Conservation (phyloP, 2,329 filamentous ascomycete species). For the Myriosclerotinia scirpicola region DNA sequence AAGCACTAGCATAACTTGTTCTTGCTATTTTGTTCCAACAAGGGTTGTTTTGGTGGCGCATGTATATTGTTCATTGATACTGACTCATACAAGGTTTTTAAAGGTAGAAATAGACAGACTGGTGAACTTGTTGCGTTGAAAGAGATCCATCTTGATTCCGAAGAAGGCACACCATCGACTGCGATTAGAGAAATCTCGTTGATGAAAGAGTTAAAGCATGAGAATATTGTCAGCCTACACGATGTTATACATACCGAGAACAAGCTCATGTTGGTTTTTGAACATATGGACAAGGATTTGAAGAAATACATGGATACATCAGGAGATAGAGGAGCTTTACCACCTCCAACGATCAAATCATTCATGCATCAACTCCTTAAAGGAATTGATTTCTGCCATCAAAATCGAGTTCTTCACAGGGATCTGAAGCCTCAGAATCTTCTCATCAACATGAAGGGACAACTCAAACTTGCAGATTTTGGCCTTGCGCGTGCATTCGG, state of each 20-base stretch:
- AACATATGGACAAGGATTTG: constrained; percentile 97
- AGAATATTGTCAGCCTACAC: constrained; percentile 95
- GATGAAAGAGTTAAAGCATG: constrained; percentile 99
- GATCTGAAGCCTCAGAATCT: constrained; percentile 97
- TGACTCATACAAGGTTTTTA: constrained; percentile 73
- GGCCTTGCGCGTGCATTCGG: constrained; percentile 92
- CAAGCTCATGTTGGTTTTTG: constrained; percentile 99
- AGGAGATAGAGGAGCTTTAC: constrained; percentile 84
- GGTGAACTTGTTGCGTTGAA: constrained; percentile 96
- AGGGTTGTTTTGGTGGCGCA: background rate
- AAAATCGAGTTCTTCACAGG: constrained; percentile 92
- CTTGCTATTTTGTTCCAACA: background rate
- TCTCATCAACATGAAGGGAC: constrained; percentile 87
- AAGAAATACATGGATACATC: constrained; percentile 98
- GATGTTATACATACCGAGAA: constrained; percentile 99
- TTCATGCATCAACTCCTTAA: constrained; percentile 98
- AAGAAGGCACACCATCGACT: constrained; percentile 95
- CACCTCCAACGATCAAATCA: constrained; percentile 89
- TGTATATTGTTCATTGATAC: constrained; percentile 23
- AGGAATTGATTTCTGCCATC: constrained; percentile 97
- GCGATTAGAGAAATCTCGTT: constrained; percentile 98
- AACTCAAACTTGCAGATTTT: constrained; percentile 92
- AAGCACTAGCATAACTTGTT: background rate
- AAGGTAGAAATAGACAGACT: constrained; percentile 94
- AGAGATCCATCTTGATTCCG: constrained; percentile 97